Conservation (phyloP, 2,329 filamentous ascomycete species). For the Pseudogymnoascus sp. region DNA sequence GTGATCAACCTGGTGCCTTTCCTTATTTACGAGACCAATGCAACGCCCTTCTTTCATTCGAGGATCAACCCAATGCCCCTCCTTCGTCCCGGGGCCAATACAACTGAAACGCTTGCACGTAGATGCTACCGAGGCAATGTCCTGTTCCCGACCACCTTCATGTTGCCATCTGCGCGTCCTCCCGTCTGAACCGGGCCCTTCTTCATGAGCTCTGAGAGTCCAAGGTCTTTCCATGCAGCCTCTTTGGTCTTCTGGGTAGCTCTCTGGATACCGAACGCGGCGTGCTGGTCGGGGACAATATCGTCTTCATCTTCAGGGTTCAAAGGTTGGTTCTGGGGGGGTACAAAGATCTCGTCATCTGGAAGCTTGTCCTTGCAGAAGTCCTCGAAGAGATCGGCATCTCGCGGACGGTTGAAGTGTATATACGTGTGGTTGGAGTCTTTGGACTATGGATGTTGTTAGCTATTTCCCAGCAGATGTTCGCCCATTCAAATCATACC, state of each 20-base stretch:
- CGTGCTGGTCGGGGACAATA: slow-evolving; percentile 81
- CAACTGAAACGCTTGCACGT: background rate
- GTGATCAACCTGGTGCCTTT: background rate
- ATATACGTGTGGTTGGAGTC: slow-evolving; percentile 70
- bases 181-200: slow-evolving; percentile 43
- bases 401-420: slow-evolving; percentile 65
- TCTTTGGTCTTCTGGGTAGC: slow-evolving; percentile 68
- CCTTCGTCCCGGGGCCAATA: background rate
- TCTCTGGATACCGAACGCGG: slow-evolving; percentile 77
- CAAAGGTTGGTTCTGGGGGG: slow-evolving; percentile 69
- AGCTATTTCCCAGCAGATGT: background rate
- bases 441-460: slow-evolving; percentile 40
- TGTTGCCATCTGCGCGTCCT: background rate
- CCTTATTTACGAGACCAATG: background rate
- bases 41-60: background rate
- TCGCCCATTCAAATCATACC: background rate
- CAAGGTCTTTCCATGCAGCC: slow-evolving; percentile 72
- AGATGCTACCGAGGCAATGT: slow-evolving; percentile 13
- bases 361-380: slow-evolving; percentile 65
- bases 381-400: slow-evolving; percentile 75
- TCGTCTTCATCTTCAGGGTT: slow-evolving; percentile 88
- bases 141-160: slow-evolving; percentile 5
- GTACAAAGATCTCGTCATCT: slow-evolving; percentile 78
- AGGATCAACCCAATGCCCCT: background rate
- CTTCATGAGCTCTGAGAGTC: slow-evolving; percentile 63